Conservation (phyloP, 768 basidiomycete genomes). For the Gloeophyllum trabeum region DNA sequence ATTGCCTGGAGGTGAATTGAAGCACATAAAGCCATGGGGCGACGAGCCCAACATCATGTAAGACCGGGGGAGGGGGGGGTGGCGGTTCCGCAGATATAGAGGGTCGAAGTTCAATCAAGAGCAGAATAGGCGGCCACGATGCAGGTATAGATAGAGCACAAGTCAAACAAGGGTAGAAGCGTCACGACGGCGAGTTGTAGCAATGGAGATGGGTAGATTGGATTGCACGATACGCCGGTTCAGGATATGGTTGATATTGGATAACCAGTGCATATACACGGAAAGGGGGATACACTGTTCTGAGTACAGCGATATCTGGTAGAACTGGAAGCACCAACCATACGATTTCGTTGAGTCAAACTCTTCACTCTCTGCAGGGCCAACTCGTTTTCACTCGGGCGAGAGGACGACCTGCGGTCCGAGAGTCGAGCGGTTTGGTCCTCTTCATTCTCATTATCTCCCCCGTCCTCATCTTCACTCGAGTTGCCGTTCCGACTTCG, state of each 20-base stretch:
- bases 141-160: constrained; percentile 10
- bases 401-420: constrained; percentile 15
- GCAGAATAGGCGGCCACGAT: constrained; percentile 15
- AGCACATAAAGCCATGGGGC: neutral
- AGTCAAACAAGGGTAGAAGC: constrained; percentile 8
- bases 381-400: constrained; percentile 38
- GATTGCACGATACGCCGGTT: no score
- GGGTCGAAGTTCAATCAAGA: constrained; percentile 8
- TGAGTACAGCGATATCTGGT: no score
- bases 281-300: no score
- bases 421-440: constrained; percentile 46
- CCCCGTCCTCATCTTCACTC: constrained; percentile 38
- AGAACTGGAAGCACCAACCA: constrained; percentile 45
- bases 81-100: constrained; percentile 9
- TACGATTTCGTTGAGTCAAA: constrained; percentile 60
- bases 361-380: constrained; percentile 62
- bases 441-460: constrained; percentile 42
- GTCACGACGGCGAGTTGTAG: no score
- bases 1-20: constrained; percentile 34
- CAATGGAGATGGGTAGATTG: no score
- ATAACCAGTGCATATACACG: no score
- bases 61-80: constrained; percentile 1
- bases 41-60: neutral
- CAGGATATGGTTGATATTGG: no score
- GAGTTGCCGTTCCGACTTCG: constrained; percentile 14